A percentile compares a stretch with the other conserved stretches of the same genome.
Conservation (phyloP, 441 rosid genomes). For the Populus hybrid region DNA sequence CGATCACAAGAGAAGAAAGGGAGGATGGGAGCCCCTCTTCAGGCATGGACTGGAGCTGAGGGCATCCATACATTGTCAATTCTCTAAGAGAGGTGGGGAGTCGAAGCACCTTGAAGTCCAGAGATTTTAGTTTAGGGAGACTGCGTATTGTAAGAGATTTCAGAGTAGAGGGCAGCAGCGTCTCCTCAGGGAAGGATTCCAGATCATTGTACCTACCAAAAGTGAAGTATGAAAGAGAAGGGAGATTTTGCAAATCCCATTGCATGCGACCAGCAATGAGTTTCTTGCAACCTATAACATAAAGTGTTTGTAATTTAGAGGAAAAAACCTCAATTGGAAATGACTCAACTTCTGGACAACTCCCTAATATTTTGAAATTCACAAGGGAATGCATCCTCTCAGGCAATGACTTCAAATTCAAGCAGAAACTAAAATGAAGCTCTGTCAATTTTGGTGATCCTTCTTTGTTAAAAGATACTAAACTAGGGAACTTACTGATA, state of each 20-base stretch:
- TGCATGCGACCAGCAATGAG: slow-evolving; percentile 8
- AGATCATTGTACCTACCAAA: slow-evolving; percentile 11
- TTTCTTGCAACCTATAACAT: slow-evolving; percentile 15
- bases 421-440: too few relatives aligned
- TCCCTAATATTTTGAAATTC: slow-evolving; percentile 21
- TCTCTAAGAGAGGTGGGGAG: slow-evolving; percentile 11
- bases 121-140: slow-evolving; percentile 22
- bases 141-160: slow-evolving; percentile 26
- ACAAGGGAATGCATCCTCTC: slow-evolving; percentile 23
- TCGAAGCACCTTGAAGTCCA: slow-evolving; percentile 14
- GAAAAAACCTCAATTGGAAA: slow-evolving; percentile 41
- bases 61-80: slow-evolving; percentile 32
- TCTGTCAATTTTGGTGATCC: too few relatives aligned
- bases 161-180: slow-evolving; percentile 30
- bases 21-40: slow-evolving; percentile 26
- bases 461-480: slow-evolving; percentile 23
- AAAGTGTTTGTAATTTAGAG: slow-evolving; percentile 29
- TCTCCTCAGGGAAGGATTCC: slow-evolving; percentile 39
- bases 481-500: slow-evolving; percentile 25
- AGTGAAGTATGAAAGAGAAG: slow-evolving; percentile 1
- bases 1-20: background rate
- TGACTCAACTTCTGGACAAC: slow-evolving; percentile 30
- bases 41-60: slow-evolving; percentile 22
- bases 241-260: slow-evolving; percentile 21
- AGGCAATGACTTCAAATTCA: background rate